These are phyloP conservation scores for Blastocystis hominis DNA, from an alignment of 352 stramenopile genomes.

Conservation along the genomic window DNA sequence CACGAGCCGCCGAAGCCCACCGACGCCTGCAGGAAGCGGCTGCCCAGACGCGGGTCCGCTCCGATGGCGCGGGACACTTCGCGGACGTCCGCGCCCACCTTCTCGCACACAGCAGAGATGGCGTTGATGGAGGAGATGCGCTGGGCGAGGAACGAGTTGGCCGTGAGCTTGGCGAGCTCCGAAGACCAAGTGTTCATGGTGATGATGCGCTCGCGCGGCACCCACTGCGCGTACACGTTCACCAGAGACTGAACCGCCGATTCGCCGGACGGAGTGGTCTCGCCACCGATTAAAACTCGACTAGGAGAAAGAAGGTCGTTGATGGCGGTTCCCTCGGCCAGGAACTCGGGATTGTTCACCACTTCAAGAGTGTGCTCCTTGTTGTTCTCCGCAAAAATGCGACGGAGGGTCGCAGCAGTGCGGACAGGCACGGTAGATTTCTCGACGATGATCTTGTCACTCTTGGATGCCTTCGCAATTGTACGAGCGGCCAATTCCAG, in stretches of 20 bases:
- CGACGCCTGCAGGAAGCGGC: constrained; percentile 90
- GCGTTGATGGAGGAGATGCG: constrained; percentile 98
- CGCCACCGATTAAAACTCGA: constrained; percentile 92
- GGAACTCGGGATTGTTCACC: constrained; percentile 96
- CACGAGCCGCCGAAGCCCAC: constrained; percentile 96
- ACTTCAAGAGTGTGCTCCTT: constrained; percentile 71
- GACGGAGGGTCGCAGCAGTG: constrained; percentile 88
- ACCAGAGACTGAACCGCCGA: constrained; percentile 80
- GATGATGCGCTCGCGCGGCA: constrained; percentile 85
- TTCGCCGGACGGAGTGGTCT: constrained; percentile 78
- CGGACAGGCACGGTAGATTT: constrained; percentile 97
- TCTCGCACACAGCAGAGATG: constrained; percentile 96
- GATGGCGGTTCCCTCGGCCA: constrained; percentile 95
- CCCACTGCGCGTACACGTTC: constrained; percentile 92
- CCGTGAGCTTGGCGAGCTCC: constrained; percentile 98
- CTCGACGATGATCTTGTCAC: constrained; percentile 92
- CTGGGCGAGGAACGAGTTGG: constrained; percentile 97
- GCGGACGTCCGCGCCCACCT: constrained; percentile 88
- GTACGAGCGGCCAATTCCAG: constrained; percentile 92
- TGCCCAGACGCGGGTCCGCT: constrained; percentile 91
- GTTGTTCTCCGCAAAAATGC: constrained; percentile 84
- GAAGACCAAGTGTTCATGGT: constrained; percentile 98
- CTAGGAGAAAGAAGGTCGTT: constrained; percentile 83
- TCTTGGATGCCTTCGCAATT: constrained; percentile 85
- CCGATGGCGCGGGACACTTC: constrained; percentile 92